Base-by-base conservation (phyloP, 2,329 filamentous ascomycete species). In the Pseudofabraea citricarpa region DNA sequence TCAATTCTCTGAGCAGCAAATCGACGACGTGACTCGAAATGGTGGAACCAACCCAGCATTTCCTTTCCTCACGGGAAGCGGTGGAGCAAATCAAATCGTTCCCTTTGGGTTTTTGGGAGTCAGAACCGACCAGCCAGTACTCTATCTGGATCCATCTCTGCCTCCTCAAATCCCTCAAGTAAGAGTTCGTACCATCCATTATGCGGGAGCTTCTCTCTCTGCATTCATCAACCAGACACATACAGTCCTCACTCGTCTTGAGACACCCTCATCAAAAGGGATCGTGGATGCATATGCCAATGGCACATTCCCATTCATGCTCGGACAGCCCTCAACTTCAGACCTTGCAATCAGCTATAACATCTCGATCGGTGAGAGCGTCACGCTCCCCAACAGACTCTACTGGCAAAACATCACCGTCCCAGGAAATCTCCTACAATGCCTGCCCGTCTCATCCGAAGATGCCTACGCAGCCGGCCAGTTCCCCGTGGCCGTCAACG, bases 21-120 rank as follows among this genome's bases (percentile, higher is more conserved):
- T 78, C 16, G 83, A 87, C 54, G 70, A 83, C 49, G 72, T 70
- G 45, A 65, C 65, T 13, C 59, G 65, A 1, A 87, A 86, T 43
- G 83, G 82, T 8, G 44, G 48, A n/a, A 56, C 55, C 2, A 58
- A 58, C 12, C 57, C 56, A 4, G 56, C 57, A 5, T 60, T 58
- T 24, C 83, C 83, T 0, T 87, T 87, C 65, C 63, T 87, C 19
- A 87, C 83, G 0, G 83, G 83, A 4, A 78, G 83, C 55, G 83
- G 83, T 16, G 83, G 83, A 41, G 77, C 81, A 12, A 77, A 85
- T 50, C 82, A 85, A 58, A 76, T 86, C 19, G 75, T 74, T 1
- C 70, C 84, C 2, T 85, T 81, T 52, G 83, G 83, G 0, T 87
- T 82, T 56, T 70, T 86, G 0, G 83, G 83, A 2, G 67, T 85